Conservation (phyloP, 768 basidiomycete genomes). For the Filobasidium wieringae region DNA sequence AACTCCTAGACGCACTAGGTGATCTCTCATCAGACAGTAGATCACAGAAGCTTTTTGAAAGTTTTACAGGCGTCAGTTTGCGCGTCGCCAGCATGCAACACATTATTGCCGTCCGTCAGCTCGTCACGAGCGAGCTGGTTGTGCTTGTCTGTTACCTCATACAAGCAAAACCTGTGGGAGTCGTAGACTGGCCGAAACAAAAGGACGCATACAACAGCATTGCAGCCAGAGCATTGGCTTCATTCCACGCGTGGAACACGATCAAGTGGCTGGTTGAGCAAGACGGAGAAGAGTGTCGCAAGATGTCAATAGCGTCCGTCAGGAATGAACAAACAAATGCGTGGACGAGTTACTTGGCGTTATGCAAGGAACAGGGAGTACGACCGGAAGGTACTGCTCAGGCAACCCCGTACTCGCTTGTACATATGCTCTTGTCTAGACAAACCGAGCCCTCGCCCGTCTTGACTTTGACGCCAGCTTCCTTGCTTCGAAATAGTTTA, state of each 20-base stretch:
- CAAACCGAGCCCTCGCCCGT: no score
- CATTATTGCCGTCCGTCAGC: conserved; percentile 18
- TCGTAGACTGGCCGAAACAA: neutral
- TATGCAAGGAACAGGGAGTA: conserved; percentile 13
- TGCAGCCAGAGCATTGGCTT: conserved; percentile 15
- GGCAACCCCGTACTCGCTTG: conserved; percentile 22
- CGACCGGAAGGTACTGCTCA: conserved; percentile 5
- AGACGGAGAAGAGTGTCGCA: conserved; percentile 20
- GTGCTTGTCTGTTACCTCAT: conserved; percentile 11
- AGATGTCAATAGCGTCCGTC: no score
- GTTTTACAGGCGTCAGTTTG: conserved; percentile 25
- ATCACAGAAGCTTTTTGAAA: neutral
- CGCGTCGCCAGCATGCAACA: conserved; percentile 16
- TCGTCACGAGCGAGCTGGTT: conserved; percentile 20
- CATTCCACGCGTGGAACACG: conserved; percentile 22
- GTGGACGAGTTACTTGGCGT: no score
- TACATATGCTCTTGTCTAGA: conserved; percentile 21
- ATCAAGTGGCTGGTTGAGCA: conserved; percentile 23
- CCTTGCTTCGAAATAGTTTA: conserved; percentile 56
- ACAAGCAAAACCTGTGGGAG: neutral
- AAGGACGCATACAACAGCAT: conserved; percentile 9
- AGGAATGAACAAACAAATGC: no score
- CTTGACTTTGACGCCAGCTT: no score
- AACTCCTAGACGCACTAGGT: no score
- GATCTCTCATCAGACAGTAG: no score